A percentile compares a stretch with the other conserved stretches of the same genome.
phyloP scores from a whole-genome alignment of 2,329 filamentous ascomycete species.

The Hortaea werneckii region DNA sequence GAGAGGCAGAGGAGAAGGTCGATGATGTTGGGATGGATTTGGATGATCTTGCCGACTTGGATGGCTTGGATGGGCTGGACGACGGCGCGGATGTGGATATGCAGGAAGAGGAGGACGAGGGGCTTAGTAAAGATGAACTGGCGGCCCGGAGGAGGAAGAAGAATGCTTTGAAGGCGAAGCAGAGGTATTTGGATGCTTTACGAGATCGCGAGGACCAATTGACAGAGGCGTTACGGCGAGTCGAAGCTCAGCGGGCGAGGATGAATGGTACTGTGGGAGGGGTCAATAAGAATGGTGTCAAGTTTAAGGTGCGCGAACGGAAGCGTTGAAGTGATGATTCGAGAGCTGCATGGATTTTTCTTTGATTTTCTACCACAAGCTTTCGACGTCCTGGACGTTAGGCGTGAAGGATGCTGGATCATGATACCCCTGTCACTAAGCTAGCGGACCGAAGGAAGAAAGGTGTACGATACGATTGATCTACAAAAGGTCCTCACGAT shows the following conservation, averaged over 20 bases:
- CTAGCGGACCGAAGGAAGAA: too few species aligned
- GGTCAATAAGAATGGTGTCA: conserved; percentile 52
- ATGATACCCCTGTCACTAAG: too few species aligned
- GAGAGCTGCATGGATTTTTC: background rate
- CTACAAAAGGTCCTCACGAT: too few species aligned
- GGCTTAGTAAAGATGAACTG: conserved; percentile 10
- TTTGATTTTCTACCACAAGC: background rate
- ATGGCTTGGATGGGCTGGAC: background rate
- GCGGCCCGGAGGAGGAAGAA: conserved; percentile 39
- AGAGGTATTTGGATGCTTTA: conserved; percentile 42
- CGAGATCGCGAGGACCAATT: conserved; percentile 47
- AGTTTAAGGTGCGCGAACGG: conserved; percentile 54
- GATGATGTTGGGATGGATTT: conserved; percentile 8
- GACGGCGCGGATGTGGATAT: conserved; percentile 9
- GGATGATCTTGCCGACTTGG: conserved; percentile 2
- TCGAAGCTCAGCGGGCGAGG: conserved; percentile 50
- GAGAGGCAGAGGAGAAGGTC: background rate
- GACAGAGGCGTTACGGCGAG: conserved; percentile 43
- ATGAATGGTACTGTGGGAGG: conserved; percentile 53
- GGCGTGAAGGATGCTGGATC: too few species aligned
- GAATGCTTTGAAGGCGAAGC: conserved; percentile 39
- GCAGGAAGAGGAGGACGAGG: conserved; percentile 14
- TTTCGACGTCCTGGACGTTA: background rate
- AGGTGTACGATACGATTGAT: too few species aligned
- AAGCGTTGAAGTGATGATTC: conserved; percentile 28